Base-by-base conservation (phyloP, 2,329 filamentous ascomycete species). In the Verticillium alfalfae region DNA sequence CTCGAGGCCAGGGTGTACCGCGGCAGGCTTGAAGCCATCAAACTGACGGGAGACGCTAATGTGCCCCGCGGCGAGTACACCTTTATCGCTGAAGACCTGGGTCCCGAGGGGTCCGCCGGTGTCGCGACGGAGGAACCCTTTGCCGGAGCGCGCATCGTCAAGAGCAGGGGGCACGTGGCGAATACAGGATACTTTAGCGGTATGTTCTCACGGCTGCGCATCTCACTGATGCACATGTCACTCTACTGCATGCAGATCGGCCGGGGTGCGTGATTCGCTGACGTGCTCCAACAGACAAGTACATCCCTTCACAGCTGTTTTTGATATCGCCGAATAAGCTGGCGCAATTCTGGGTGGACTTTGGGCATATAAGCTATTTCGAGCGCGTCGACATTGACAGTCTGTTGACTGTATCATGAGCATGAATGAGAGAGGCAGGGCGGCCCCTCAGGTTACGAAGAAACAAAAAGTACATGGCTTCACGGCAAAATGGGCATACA, bases 31-130 rank as follows among this genome's bases (percentile, higher is more conserved):
- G 88, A 93, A 72, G 94, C 90, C 0, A 87, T 97, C 70, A 98
- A 98, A 72, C 78, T 99, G 38, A 98, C 94, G 0, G 94, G 94
- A 1, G 94, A 99, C 70, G 87, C 89, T 0, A 96, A 97, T 67
- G 87, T 98, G 15, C 94, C 94, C 0, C 84, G 93, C 9, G 94
- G 93, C 9, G 90, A 97, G 73, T 86, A 88, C 67, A 92, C 90
- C 0, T 97, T 96, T 71, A 82, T 91, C 3, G 89, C 88, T 0
- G 85, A 92, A 5, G 92, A 97, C 67, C 85, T 98, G 39, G 88
- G 90, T 0, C 79, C 83, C 0, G 76, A 70, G 0, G 92, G 91
- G 0, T 81, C 89, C 26, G 75, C 94, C 1, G 79, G 87, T 0
- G 77, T 86, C 1, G 86, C 88, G 1, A 78, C 84, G 1, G 89